Evolutionary conservation across 805 yeast species (phyloP).

Genomic region (Lipomyces anomalus): DNA sequence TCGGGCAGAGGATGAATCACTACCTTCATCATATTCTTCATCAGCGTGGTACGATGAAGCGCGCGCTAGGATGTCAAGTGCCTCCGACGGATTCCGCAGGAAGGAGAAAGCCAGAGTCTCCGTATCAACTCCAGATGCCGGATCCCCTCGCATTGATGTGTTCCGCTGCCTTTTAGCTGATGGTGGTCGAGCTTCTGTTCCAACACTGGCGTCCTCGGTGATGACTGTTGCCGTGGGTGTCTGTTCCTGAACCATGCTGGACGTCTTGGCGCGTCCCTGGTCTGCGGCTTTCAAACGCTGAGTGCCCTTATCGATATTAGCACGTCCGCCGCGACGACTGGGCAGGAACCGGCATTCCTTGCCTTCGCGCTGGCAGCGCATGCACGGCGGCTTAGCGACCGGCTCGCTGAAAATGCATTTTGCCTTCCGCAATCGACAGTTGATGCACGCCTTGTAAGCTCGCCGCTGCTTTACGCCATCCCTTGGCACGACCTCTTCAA

Average conservation of each 20-base stretch:
- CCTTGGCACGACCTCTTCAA: no score
- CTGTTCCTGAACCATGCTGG: neutral
- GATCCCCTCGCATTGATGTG: neutral
- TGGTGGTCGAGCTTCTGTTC: neutral
- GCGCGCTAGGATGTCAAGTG: slow-evolving; percentile 23
- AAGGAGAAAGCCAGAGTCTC: slow-evolving; percentile 16
- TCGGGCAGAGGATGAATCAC: neutral
- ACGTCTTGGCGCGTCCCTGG: slow-evolving; percentile 11
- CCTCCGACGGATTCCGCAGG: slow-evolving; percentile 25
- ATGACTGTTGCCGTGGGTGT: neutral
- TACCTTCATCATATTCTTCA: neutral
- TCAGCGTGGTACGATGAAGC: slow-evolving; percentile 9
- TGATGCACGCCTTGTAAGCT: slow-evolving; percentile 12
- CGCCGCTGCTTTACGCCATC: slow-evolving; percentile 8
- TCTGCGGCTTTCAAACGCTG: no score
- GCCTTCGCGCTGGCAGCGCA: slow-evolving; percentile 13
- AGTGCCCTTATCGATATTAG: slow-evolving; percentile 6
- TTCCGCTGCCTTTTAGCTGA: slow-evolving; percentile 1
- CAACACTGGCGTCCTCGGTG: neutral
- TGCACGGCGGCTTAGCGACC: slow-evolving; percentile 9
- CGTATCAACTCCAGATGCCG: slow-evolving; percentile 9
- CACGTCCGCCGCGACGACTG: slow-evolving; percentile 13
- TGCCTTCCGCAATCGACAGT: slow-evolving; percentile 12
- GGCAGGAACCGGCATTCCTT: slow-evolving; percentile 12
- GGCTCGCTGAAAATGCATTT: slow-evolving; percentile 10